These are phyloP conservation scores for Candida dajiaensis DNA, from an alignment of 805 yeast genomes.

Conservation along the genomic window DNA sequence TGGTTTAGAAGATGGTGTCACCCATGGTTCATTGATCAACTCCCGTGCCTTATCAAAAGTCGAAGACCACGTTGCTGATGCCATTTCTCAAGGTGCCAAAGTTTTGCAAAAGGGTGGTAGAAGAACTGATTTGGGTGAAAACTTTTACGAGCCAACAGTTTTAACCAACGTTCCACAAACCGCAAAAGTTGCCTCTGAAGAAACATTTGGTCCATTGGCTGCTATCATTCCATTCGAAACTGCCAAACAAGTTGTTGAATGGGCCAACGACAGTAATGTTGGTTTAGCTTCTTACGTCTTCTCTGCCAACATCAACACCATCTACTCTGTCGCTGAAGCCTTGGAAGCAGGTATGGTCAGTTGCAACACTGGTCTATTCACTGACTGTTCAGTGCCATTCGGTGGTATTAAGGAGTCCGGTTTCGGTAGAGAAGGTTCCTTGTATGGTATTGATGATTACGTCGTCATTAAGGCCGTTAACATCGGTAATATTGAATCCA, in stretches of 20 bases:
- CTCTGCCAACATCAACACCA: constrained; percentile 43
- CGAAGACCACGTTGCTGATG: constrained; percentile 48
- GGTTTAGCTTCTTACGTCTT: constrained; percentile 61
- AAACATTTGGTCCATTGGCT: constrained; percentile 63
- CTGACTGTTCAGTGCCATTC: constrained; percentile 51
- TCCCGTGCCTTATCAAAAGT: constrained; percentile 46
- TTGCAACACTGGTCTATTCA: constrained; percentile 52
- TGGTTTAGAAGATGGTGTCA: constrained; percentile 44
- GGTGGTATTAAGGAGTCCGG: constrained; percentile 67
- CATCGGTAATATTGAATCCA: constrained; percentile 32
- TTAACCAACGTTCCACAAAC: constrained; percentile 44
- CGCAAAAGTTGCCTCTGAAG: constrained; percentile 47
- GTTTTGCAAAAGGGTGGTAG: constrained; percentile 47
- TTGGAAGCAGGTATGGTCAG: constrained; percentile 64
- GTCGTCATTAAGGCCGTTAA: constrained; percentile 46
- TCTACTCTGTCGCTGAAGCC: constrained; percentile 47
- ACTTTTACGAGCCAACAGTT: constrained; percentile 51
- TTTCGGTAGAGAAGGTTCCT: constrained; percentile 65
- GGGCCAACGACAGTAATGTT: constrained; percentile 48
- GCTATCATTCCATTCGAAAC: constrained; percentile 51
- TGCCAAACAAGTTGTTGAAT: constrained; percentile 44
- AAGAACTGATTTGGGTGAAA: constrained; percentile 40
- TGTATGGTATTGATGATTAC: constrained; percentile 58
- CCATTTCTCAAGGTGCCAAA: constrained; percentile 48
- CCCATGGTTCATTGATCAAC: constrained; percentile 56